Conservation (phyloP, 441 rosid species). For the Dalechampia spathulata region DNA sequence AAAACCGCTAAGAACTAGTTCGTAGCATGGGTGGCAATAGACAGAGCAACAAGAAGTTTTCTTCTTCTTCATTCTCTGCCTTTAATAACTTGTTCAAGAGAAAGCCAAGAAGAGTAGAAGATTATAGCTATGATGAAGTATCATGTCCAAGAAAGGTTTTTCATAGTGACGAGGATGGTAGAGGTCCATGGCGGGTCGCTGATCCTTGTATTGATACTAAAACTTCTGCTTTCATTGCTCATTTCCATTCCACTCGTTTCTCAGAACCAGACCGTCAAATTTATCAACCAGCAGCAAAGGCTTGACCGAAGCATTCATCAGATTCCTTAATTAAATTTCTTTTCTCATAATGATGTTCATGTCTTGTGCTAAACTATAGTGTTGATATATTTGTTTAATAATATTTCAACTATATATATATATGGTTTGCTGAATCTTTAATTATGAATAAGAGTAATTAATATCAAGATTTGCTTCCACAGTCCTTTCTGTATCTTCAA, state of each 20-base stretch:
- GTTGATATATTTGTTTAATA: constrained; percentile 5
- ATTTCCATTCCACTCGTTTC: constrained; percentile 39
- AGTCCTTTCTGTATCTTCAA: no score
- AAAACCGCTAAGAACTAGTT: no score
- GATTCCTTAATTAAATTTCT: not conserved
- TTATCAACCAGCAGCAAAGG: constrained; percentile 2
- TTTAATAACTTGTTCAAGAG: constrained; percentile 33
- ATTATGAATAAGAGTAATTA: not conserved
- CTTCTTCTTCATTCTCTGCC: constrained; percentile 27
- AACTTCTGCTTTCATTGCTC: constrained; percentile 53
- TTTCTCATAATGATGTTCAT: no score
- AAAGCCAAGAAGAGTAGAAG: constrained; percentile 29
- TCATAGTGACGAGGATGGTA: constrained; percentile 61
- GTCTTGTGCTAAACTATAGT: not conserved
- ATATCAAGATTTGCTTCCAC: not conserved
- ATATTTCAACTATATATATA: not conserved
- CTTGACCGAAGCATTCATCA: not conserved
- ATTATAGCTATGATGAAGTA: constrained; percentile 23
- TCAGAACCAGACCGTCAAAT: constrained; percentile 34
- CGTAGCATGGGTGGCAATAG: constrained; percentile 32
- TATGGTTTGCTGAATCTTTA: not conserved
- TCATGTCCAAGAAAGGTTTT: constrained; percentile 29
- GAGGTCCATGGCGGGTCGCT: constrained; percentile 37
- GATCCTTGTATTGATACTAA: constrained; percentile 70
- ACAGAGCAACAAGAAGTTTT: constrained; percentile 28